Conservation (phyloP, 2,329 filamentous ascomycete species). For the Ceratocystis papillata region DNA sequence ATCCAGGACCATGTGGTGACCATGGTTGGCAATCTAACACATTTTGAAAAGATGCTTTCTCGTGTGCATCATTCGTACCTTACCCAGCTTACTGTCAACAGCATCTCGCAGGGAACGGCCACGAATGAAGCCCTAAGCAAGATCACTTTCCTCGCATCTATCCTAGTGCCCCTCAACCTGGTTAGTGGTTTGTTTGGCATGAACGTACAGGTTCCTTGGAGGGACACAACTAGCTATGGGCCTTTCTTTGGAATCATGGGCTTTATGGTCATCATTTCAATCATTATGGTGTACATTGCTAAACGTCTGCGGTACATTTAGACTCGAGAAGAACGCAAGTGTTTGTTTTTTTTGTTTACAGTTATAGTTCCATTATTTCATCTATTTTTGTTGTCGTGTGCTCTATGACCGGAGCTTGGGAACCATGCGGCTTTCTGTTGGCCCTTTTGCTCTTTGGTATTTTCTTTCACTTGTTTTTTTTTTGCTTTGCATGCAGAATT, state of each 20-base stretch:
- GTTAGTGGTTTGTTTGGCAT: conserved; percentile 81
- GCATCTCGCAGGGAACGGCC: conserved; percentile 74
- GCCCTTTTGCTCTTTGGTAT: background rate
- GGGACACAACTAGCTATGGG: conserved; percentile 41
- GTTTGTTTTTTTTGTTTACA: background rate
- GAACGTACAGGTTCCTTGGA: conserved; percentile 68
- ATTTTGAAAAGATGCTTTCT: conserved; percentile 96
- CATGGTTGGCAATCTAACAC: conserved; percentile 91
- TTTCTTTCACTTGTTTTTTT: conserved; percentile 12
- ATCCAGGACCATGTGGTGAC: conserved; percentile 99
- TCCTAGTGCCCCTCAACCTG: conserved; percentile 91
- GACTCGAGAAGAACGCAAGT: background rate
- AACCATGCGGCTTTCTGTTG: background rate
- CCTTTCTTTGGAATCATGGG: conserved; percentile 44
- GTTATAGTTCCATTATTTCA: too few relatives aligned
- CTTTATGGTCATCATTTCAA: conserved; percentile 44
- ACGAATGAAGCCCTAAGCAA: conserved; percentile 87
- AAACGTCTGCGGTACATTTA: conserved; percentile 40
- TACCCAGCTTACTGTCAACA: conserved; percentile 85
- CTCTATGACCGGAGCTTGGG: background rate
- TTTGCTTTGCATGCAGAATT: background rate
- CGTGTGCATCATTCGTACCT: conserved; percentile 93
- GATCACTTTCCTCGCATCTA: conserved; percentile 86
- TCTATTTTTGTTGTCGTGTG: background rate
- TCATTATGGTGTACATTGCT: conserved; percentile 39